These are phyloP conservation scores for Yarrowia keelungensis DNA, from an alignment of 805 yeast species.

Conservation along the genomic window DNA sequence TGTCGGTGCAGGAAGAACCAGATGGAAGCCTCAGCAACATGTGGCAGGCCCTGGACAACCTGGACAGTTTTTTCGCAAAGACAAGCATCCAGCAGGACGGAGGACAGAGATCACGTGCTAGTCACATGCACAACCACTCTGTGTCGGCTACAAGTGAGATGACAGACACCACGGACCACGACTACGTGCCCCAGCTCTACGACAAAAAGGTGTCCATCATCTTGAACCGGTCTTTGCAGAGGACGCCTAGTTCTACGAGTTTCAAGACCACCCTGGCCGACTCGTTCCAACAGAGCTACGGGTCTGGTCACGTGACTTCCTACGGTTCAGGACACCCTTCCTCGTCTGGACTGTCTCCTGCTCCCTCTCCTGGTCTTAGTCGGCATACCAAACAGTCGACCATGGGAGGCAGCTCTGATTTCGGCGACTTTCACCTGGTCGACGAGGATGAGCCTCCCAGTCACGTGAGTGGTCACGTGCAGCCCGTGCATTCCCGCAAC, in stretches of 20 bases:
- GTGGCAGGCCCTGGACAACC: constrained; percentile 90
- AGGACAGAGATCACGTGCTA: neutral
- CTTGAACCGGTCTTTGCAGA: constrained; percentile 71
- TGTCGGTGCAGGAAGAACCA: constrained; percentile 58
- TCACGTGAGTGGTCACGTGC: constrained; percentile 1
- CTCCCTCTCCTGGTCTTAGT: neutral
- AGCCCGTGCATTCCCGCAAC: neutral
- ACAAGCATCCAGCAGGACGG: constrained; percentile 47
- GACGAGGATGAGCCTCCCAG: neutral
- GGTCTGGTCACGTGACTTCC: neutral
- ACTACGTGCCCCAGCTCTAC: constrained; percentile 77
- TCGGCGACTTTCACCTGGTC: neutral
- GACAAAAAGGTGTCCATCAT: constrained; percentile 82
- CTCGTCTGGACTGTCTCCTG: constrained; percentile 1
- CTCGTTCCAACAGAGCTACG: constrained; percentile 51
- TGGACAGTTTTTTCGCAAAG: constrained; percentile 86
- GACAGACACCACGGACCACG: constrained; percentile 59
- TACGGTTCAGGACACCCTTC: too few species aligned
- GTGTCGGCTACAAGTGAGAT: constrained; percentile 70
- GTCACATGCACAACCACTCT: constrained; percentile 51
- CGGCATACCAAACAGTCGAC: constrained; percentile 30
- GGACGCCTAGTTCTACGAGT: constrained; percentile 77
- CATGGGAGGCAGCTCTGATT: constrained; percentile 8
- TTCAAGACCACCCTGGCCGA: constrained; percentile 80
- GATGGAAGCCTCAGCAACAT: constrained; percentile 81